phyloP scores from a whole-genome alignment of 352 stramenopile species.

The Plasmopara halstedii region DNA sequence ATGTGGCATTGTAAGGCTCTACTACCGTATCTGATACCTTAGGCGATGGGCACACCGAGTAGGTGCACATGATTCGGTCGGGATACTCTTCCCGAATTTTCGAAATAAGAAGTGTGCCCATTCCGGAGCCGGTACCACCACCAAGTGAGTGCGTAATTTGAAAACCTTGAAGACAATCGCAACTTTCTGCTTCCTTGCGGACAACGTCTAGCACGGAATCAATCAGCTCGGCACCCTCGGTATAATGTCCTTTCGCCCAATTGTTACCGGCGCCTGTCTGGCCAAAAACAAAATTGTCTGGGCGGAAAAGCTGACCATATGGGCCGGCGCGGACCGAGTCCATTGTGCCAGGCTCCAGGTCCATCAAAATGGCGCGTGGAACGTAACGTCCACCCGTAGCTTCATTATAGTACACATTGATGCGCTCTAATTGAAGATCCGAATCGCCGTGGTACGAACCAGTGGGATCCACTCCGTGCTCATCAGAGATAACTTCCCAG shows the following conservation, averaged over 20 bases:
- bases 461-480: conserved; percentile 92
- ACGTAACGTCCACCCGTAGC: conserved; percentile 95
- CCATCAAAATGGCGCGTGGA: conserved; percentile 96
- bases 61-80: conserved; percentile 99
- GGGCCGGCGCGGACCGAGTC: conserved; percentile 95
- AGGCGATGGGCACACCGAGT: conserved; percentile 97
- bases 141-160: conserved; percentile 99
- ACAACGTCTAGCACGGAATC: conserved; percentile 98
- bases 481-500: conserved; percentile 96
- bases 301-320: conserved; percentile 96
- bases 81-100: conserved; percentile 99
- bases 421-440: conserved; percentile 94
- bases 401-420: conserved; percentile 99
- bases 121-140: conserved; percentile 97
- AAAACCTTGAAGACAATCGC: conserved; percentile 98
- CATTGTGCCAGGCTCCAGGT: conserved; percentile 99
- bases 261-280: conserved; percentile 98
- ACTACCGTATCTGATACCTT: conserved; percentile 99
- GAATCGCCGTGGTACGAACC: conserved; percentile 95
- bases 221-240: conserved; percentile 97
- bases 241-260: conserved; percentile 99
- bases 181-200: conserved; percentile 97
- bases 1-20: conserved; percentile 99
- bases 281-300: conserved; percentile 99
- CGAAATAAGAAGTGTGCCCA: conserved; percentile 98